These are phyloP conservation scores for Cordyceps militaris DNA, from an alignment of 2,329 filamentous ascomycete species.

Conservation along the genomic window DNA sequence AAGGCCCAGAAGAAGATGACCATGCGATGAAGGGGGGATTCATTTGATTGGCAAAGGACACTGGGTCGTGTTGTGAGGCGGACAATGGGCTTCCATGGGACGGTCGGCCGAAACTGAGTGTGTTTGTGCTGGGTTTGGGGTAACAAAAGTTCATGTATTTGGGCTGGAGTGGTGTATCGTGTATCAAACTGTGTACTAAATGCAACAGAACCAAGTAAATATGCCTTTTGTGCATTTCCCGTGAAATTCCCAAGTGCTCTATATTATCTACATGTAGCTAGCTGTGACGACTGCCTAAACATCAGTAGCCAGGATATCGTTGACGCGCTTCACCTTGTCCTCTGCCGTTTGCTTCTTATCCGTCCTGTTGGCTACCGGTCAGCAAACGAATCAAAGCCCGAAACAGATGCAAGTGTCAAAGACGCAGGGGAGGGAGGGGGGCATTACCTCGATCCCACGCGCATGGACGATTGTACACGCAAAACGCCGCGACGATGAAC, in stretches of 20 bases:
- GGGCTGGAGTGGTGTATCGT: neutral
- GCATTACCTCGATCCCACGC: conserved; percentile 65
- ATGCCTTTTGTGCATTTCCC: neutral
- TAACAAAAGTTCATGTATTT: conserved; percentile 4
- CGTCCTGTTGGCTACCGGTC: conserved; percentile 44
- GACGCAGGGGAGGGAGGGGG: neutral
- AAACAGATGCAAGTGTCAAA: neutral
- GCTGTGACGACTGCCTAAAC: neutral
- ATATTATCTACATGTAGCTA: neutral
- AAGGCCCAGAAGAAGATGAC: conserved; percentile 50
- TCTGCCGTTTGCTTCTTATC: conserved; percentile 78
- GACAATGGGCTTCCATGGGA: neutral
- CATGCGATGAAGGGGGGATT: conserved; percentile 25
- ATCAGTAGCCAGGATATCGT: conserved; percentile 39
- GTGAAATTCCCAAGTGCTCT: neutral
- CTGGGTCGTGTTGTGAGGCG: neutral
- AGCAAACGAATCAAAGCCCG: neutral
- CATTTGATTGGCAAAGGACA: neutral
- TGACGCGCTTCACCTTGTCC: conserved; percentile 66
- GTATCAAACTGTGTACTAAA: conserved; percentile 2
- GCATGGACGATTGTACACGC: conserved; percentile 82
- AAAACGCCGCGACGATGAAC: conserved; percentile 72
- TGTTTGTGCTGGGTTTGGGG: neutral
- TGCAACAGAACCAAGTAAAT: neutral
- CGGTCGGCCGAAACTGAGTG: neutral